phyloP scores from a whole-genome alignment of 768 basidiomycete genomes.

The Tylopilus sp. region DNA sequence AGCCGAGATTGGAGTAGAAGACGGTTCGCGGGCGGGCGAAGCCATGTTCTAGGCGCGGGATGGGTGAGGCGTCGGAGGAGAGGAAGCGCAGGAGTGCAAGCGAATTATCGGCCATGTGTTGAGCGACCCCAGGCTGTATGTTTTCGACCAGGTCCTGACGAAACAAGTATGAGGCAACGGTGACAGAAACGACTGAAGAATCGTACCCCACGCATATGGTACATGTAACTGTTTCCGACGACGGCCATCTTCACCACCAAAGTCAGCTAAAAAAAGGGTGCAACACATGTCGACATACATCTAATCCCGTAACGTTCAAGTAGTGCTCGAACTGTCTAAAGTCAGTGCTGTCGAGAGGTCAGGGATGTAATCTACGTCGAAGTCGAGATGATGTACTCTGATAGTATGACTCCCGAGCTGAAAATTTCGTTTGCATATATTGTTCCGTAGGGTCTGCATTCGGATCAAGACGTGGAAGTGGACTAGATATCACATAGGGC shows the following conservation, averaged over 20 bases:
- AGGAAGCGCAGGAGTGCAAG: conserved; percentile 76
- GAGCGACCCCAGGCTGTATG: conserved; percentile 78
- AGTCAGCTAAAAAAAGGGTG: background rate
- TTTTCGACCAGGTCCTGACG: conserved; percentile 71
- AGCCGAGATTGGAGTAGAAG: conserved; percentile 70
- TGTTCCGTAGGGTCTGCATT: conserved; percentile 74
- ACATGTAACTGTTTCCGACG: conserved; percentile 88
- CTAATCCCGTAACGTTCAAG: conserved; percentile 85
- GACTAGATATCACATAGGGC: background rate
- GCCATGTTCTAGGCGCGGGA: conserved; percentile 58
- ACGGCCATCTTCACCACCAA: conserved; percentile 69
- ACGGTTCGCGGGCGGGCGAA: conserved; percentile 59
- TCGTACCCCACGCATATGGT: conserved; percentile 83
- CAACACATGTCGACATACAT: conserved; percentile 48
- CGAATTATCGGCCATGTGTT: conserved; percentile 90
- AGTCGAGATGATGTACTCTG: conserved; percentile 58
- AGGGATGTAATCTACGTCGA: background rate
- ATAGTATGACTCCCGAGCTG: conserved; percentile 83
- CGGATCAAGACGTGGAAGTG: background rate
- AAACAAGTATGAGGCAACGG: background rate
- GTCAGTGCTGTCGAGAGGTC: conserved; percentile 63
- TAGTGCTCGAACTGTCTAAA: conserved; percentile 93
- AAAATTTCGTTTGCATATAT: conserved; percentile 92
- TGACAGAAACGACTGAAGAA: background rate
- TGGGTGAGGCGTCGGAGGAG: conserved; percentile 62